Evolutionary conservation across 2,329 filamentous ascomycete genomes (phyloP).

Genomic region (Bipolaris sorokiniana): DNA sequence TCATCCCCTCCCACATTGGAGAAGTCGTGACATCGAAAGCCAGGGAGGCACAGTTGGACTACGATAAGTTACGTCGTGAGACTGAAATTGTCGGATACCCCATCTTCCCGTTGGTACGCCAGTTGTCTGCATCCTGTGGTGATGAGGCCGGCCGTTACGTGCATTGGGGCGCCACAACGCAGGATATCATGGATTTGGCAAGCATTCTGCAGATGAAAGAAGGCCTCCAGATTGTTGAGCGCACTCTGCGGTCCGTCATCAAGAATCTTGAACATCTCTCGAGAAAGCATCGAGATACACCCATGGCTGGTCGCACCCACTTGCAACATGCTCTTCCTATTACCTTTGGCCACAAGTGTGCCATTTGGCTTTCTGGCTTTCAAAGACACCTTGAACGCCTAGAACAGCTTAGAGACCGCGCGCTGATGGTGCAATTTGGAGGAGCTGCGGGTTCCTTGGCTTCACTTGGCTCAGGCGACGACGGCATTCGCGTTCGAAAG

Average conservation of each 20-base stretch:
- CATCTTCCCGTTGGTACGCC: constrained; percentile 59
- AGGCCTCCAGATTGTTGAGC: constrained; percentile 57
- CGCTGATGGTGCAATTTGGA: constrained; percentile 62
- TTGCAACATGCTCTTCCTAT: constrained; percentile 63
- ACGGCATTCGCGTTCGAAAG: constrained; percentile 58
- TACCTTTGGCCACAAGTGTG: constrained; percentile 65
- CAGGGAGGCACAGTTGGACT: constrained; percentile 48
- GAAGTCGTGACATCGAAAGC: constrained; percentile 41
- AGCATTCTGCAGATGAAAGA: constrained; percentile 60
- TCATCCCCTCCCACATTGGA: constrained; percentile 55
- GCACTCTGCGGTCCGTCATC: constrained; percentile 53
- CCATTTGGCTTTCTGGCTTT: constrained; percentile 60
- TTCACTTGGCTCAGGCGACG: constrained; percentile 56
- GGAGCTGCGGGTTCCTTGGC: constrained; percentile 63
- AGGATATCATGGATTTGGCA: constrained; percentile 65
- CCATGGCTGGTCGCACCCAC: constrained; percentile 65
- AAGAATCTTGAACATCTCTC: constrained; percentile 53
- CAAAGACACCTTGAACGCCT: constrained; percentile 58
- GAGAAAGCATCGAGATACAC: constrained; percentile 57
- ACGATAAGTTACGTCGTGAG: constrained; percentile 51
- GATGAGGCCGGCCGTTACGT: constrained; percentile 55
- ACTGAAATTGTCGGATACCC: constrained; percentile 64
- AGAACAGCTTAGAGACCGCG: constrained; percentile 54
- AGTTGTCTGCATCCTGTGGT: constrained; percentile 51
- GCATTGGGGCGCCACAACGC: constrained; percentile 65